Percentiles rank a stretch among this genome's conserved stretches.
Conservation (phyloP, 495 filamentous ascomycete genomes). For the Aspergillus nanangensis region DNA sequence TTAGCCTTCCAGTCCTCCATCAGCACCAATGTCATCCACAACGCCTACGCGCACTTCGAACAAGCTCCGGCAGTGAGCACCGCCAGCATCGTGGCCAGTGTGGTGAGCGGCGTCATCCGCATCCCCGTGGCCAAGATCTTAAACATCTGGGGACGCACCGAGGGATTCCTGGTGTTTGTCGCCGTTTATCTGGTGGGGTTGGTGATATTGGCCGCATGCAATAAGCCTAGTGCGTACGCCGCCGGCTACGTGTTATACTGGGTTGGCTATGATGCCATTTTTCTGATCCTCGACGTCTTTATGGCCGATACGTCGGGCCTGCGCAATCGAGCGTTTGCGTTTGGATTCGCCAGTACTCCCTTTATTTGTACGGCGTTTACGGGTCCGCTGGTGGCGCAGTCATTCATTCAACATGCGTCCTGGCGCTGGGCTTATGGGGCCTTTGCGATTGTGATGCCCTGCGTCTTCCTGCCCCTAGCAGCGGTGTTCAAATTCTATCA, state of each 20-base stretch:
- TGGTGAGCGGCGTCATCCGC: slow-evolving; percentile 63
- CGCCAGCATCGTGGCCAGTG: slow-evolving; percentile 33
- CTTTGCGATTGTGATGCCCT: slow-evolving; percentile 54
- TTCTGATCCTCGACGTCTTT: slow-evolving; percentile 54
- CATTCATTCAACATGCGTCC: slow-evolving; percentile 42
- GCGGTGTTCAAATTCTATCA: slow-evolving; percentile 51
- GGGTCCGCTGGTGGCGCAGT: slow-evolving; percentile 27
- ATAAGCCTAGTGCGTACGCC: slow-evolving; percentile 39
- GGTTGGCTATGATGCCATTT: slow-evolving; percentile 54
- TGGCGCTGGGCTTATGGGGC: slow-evolving; percentile 64
- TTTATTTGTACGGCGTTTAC: slow-evolving; percentile 47
- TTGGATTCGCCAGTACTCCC: slow-evolving; percentile 57
- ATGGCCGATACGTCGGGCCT: slow-evolving; percentile 62
- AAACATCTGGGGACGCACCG: slow-evolving; percentile 59
- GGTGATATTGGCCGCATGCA: slow-evolving; percentile 43
- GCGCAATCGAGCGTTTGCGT: slow-evolving; percentile 57
- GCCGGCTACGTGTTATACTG: slow-evolving; percentile 52
- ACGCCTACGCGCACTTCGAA: slow-evolving; percentile 31
- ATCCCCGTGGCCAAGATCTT: slow-evolving; percentile 65
- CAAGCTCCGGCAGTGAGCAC: slow-evolving; percentile 34
- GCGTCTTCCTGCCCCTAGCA: slow-evolving; percentile 47
- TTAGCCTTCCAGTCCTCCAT: slow-evolving; percentile 36
- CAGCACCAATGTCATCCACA: slow-evolving; percentile 29
- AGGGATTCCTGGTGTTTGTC: slow-evolving; percentile 45
- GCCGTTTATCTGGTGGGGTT: slow-evolving; percentile 35